Evolutionary conservation across 257 asterid species (phyloP).

Genomic region (Jaltomata sinuosa): DNA sequence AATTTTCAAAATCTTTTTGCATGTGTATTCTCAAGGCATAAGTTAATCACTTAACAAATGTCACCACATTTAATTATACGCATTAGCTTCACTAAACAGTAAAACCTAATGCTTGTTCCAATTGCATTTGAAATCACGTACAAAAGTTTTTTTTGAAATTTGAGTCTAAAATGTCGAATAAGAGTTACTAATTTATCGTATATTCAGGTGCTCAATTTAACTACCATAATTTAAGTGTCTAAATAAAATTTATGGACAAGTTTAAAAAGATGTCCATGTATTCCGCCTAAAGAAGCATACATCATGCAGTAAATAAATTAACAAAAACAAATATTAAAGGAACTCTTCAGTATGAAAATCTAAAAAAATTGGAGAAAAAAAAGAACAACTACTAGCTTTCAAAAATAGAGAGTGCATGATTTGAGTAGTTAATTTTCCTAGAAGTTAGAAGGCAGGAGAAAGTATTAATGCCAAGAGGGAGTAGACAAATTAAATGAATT

Average conservation of each 20-base stretch:
- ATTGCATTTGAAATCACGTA: background rate
- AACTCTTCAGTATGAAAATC: background rate
- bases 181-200: background rate
- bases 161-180: too few relatives aligned
- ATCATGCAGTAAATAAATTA: background rate
- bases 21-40: too few relatives aligned
- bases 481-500: background rate
- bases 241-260: too few relatives aligned
- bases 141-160: background rate
- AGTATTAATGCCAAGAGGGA: background rate
- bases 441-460: background rate
- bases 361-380: background rate
- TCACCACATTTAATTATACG: background rate
- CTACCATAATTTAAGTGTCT: too few relatives aligned
- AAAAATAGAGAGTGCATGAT: background rate
- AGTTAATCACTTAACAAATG: too few relatives aligned
- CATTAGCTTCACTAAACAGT: background rate
- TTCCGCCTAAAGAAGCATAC: background rate
- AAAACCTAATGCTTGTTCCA: background rate
- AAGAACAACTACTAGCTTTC: too few relatives aligned
- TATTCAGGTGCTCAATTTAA: background rate
- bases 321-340: background rate
- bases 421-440: background rate
- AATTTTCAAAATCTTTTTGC: too few relatives aligned
- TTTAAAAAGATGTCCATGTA: background rate